Conservation (phyloP, 257 asterid genomes). For the Gynochthodes officinalis region DNA sequence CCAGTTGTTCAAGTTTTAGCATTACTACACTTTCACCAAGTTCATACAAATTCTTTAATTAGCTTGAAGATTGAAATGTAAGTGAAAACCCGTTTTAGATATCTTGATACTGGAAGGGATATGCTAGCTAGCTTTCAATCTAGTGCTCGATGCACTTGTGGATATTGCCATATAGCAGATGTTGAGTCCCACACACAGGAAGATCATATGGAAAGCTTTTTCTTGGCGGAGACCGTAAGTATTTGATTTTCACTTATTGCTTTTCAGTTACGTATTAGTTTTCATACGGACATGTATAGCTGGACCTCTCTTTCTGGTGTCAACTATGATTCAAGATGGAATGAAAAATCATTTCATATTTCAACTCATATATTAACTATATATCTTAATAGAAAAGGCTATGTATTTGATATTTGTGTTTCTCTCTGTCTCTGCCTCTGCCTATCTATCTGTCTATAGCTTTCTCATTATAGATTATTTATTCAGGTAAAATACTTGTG, state of each 20-base stretch:
- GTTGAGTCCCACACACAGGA: constrained; percentile 92
- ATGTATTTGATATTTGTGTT: background rate
- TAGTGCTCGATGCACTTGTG: constrained; percentile 92
- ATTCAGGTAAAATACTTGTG: constrained; percentile 92
- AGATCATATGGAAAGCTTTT: constrained; percentile 99
- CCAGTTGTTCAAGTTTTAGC: background rate
- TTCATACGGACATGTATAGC: background rate
- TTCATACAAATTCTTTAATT: background rate
- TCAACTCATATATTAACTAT: background rate
- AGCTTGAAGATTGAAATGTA: constrained; percentile 14
- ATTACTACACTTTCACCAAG: background rate
- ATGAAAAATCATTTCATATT: background rate
- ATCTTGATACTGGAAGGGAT: constrained; percentile 94
- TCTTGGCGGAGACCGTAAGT: constrained; percentile 96
- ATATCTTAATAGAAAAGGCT: background rate
- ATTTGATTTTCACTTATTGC: background rate
- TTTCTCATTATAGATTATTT: background rate
- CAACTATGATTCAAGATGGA: background rate
- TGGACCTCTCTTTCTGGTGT: background rate
- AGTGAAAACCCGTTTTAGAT: constrained; percentile 38
- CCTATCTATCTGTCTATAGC: background rate
- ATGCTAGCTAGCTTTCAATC: constrained; percentile 93
- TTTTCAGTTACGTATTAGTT: background rate
- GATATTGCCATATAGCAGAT: constrained; percentile 97
- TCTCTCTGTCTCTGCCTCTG: background rate